Evolutionary conservation across 164 flowering plant species (phyloP), one percentile per base, ranked within the genome.

Genomic region (Saururus chinensis): DNA sequence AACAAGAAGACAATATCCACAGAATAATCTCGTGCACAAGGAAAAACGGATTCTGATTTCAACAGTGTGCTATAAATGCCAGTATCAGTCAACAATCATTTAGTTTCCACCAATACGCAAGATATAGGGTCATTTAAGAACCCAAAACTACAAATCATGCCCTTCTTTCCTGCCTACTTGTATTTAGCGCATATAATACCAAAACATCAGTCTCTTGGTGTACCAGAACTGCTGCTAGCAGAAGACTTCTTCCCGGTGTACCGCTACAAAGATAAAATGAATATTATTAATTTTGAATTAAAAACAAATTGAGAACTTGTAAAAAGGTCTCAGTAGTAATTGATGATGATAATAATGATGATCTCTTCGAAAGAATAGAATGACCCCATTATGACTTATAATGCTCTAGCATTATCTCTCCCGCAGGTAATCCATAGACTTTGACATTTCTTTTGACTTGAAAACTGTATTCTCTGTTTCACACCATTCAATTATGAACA

Each of bases 181-280:
- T 30, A 17, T 45, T 45, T 13, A 45, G 17, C 49, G 14, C 49
- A 45, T 13, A 9, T 45, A 45, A 9, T 45, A 45, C 11, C 7
- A 45, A 8, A 45, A 45, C 25, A 68, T 75, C 71, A 83, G 65
- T 77, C 82, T 66, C 66, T 76, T 40, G 66, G 40, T 9, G 65
- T 56, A 65, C 79, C 73, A 56, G 76, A 72, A 51, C 63, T 74
- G 51, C 58, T 61, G 52, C 74, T 64, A 10, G 79, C 68, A 60
- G 78, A 66, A 52, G 82, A 41, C 64, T 63, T 78, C 73, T 77
- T 77, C 57, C 83, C 78, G 17, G 73, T 70, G 57, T 84, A 81
- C 67, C 63, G 80, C 86, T 84, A 81, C 57, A n/a, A 66, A 64
- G 62, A 64, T 22, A 40, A 53, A 49, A 25, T 9, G 23, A 16